A percentile compares a stretch with the other conserved stretches of the same genome.
phyloP scores from a whole-genome alignment of 352 stramenopile species.

The Phytophthora kernoviae region DNA sequence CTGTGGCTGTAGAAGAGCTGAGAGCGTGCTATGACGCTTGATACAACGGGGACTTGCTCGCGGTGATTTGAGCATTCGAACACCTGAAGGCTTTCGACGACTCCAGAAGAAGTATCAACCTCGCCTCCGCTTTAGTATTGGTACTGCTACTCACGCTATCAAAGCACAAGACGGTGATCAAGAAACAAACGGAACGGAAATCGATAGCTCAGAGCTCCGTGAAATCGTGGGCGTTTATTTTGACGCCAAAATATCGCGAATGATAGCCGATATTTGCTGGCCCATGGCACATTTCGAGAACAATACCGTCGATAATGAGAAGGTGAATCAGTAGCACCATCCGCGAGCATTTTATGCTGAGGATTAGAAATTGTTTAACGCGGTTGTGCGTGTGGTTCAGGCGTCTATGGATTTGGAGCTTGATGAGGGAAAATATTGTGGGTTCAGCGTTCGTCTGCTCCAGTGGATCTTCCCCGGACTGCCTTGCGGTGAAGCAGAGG shows the following conservation, averaged over 20 bases:
- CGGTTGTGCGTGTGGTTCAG: conserved; percentile 5
- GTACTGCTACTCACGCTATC: conserved; percentile 2
- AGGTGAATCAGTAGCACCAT: neutral
- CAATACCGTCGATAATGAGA: conserved; percentile 1
- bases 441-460: conserved; percentile 47
- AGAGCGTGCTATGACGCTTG: conserved; percentile 28
- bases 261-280: conserved; percentile 55
- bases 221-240: conserved; percentile 43
- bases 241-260: conserved; percentile 37
- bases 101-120: conserved; percentile 43
- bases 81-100: conserved; percentile 23
- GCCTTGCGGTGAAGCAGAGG: conserved; percentile 44
- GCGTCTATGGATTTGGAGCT: conserved; percentile 47
- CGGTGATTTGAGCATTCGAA: conserved; percentile 35
- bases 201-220: conserved; percentile 1
- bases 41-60: conserved; percentile 17
- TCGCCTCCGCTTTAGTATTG: conserved; percentile 20
- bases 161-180: neutral
- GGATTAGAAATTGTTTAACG: neutral
- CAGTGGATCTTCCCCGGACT: conserved; percentile 61
- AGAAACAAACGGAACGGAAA: neutral
- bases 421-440: conserved; percentile 48
- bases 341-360: neutral
- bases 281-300: conserved; percentile 49
- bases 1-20: conserved; percentile 5